Base-by-base conservation (phyloP, 352 stramenopile species). In the Globisporangium acanthophoron region DNA sequence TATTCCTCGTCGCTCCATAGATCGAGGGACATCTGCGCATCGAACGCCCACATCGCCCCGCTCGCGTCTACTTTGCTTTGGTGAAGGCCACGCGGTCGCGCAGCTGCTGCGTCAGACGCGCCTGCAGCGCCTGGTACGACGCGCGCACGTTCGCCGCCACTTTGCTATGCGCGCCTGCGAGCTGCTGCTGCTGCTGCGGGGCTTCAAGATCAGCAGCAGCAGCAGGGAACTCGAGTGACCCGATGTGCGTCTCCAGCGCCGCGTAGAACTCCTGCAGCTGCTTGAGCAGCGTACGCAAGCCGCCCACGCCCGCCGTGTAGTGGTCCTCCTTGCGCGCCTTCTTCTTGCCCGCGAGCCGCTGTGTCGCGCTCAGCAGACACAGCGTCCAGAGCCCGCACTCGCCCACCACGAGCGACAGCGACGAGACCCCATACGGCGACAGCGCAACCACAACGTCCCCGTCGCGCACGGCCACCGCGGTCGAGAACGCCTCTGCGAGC, bases 241-340 rank as follows among this genome's bases (percentile, higher is more conserved):
- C 50, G 41, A 88, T 58, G 35, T 76, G 63, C 3, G 58, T 56
- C 52, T 83, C 71, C 24, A 91, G 68, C 0, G 62, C 49, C 21
- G 44, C 39, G 35, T 87, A 58, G 3, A 62, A 54, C 50, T 92
- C 79, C 31, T 87, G 77, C 54, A 88, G 74, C 52, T 70, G 69
- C 65, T 89, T 89, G 31, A 92, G 64, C 16, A 84, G 56, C 21
- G 66, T 70, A 15, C 81, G 79, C 54, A 92, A 59, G 0, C 70
- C 75, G 35, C 45, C 49, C 24, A 62, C 55, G 24, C 69, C 54
- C 8, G 62, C 51, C 21, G 54, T 58, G 8, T 74, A 44, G 15
- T 66, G 46, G 27, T 88, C 76, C 52, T 79, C 80, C 56, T 85
- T 88, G 58, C 89, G 91, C 65, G 50, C 63, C 45, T 85, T 89